These are phyloP conservation scores for Pythium rishiriense DNA, from an alignment of 352 stramenopile species.

Conservation along the genomic window DNA sequence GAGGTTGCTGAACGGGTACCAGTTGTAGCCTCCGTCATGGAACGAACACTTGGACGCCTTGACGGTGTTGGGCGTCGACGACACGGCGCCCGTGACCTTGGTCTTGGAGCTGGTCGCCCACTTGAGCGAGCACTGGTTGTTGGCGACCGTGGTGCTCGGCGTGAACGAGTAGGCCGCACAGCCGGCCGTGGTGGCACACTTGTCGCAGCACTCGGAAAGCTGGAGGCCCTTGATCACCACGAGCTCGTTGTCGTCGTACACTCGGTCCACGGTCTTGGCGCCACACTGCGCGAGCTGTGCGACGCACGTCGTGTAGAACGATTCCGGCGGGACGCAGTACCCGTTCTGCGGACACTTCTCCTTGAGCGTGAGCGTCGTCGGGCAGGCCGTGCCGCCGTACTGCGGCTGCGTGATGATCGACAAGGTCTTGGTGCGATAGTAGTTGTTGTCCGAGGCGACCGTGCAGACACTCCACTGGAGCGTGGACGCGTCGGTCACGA, in stretches of 20 bases:
- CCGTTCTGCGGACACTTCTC: neutral
- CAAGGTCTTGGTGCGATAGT: neutral
- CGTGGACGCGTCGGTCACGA: neutral
- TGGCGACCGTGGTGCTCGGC: neutral
- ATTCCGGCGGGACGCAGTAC: neutral
- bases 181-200: neutral
- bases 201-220: neutral
- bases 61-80: neutral
- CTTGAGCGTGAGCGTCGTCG: neutral
- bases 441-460: neutral
- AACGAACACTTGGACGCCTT: neutral
- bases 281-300: neutral
- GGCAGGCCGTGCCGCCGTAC: neutral
- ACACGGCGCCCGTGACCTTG: neutral
- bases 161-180: conserved; percentile 3
- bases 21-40: neutral
- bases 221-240: neutral
- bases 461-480: neutral
- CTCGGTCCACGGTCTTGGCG: neutral
- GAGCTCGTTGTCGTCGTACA: neutral
- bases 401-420: neutral
- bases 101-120: neutral
- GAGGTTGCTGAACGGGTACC: neutral
- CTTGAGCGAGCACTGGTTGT: conserved; percentile 1
- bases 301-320: neutral